These are phyloP conservation scores for Paraphoma sp. DNA, from an alignment of 2,329 filamentous ascomycete genomes.

Conservation along the genomic window DNA sequence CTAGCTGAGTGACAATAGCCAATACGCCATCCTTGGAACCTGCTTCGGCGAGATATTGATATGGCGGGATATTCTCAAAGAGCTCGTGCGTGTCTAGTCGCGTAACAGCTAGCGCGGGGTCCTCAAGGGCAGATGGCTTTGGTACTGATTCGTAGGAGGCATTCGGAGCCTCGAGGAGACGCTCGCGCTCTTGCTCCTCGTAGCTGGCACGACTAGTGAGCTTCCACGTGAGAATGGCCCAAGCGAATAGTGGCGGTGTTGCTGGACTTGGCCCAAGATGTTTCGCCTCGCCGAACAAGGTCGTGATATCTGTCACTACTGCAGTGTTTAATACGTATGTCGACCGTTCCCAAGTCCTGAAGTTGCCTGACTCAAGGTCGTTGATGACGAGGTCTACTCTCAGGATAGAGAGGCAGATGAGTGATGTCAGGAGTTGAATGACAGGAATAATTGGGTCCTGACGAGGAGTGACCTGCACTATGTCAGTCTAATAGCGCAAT, in stretches of 20 bases:
- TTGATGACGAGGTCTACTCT: slow-evolving; percentile 69
- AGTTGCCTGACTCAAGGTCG: slow-evolving; percentile 44
- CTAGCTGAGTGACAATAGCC: slow-evolving; percentile 31
- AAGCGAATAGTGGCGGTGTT: slow-evolving; percentile 78
- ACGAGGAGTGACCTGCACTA: slow-evolving; percentile 19
- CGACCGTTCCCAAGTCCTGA: slow-evolving; percentile 41
- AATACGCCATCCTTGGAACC: slow-evolving; percentile 34
- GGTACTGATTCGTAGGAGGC: slow-evolving; percentile 17
- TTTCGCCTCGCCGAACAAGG: slow-evolving; percentile 68
- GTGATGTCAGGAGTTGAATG: slow-evolving; percentile 72
- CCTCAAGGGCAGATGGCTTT: slow-evolving; percentile 31
- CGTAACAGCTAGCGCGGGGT: slow-evolving; percentile 30
- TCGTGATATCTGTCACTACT: slow-evolving; percentile 75
- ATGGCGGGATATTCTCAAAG: slow-evolving; percentile 33
- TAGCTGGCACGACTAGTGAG: slow-evolving; percentile 25
- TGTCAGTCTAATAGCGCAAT: not conserved
- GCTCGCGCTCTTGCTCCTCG: slow-evolving; percentile 39
- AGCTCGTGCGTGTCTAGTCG: slow-evolving; percentile 32
- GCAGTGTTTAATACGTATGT: slow-evolving; percentile 74
- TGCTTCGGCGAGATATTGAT: slow-evolving; percentile 32
- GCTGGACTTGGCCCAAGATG: slow-evolving; percentile 64
- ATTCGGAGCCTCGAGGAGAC: slow-evolving; percentile 27
- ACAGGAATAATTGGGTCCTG: slow-evolving; percentile 62
- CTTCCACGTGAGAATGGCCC: slow-evolving; percentile 69
- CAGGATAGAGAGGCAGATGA: slow-evolving; percentile 75